These are phyloP conservation scores for Alliaria petiolata DNA, from an alignment of 345 rosid species.

Conservation along the genomic window DNA sequence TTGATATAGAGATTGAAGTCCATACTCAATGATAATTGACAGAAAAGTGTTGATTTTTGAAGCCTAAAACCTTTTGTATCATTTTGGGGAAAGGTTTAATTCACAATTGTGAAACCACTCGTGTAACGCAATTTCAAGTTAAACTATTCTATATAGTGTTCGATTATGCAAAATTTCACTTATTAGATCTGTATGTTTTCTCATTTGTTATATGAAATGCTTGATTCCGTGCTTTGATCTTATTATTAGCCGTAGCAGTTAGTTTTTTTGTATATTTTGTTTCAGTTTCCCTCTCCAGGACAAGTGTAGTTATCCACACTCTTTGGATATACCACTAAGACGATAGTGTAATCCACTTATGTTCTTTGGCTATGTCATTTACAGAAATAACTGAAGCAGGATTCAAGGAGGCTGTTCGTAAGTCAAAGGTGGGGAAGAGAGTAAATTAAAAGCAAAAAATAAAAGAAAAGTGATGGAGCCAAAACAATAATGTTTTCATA, in stretches of 20 bases:
- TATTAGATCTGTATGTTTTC: not conserved
- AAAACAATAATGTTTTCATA: no score
- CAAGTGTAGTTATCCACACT: not conserved
- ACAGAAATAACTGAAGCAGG: constrained; percentile 45
- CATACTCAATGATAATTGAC: no score
- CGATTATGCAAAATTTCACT: not conserved
- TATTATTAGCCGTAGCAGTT: no score
- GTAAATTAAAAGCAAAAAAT: no score
- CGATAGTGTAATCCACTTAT: not conserved
- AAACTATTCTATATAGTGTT: not conserved
- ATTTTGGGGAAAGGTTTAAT: not conserved
- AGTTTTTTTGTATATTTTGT: not conserved
- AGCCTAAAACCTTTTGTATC: not conserved
- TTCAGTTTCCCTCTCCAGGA: not conserved
- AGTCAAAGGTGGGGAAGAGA: constrained; percentile 50
- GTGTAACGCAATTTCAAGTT: not conserved
- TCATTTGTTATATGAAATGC: not conserved
- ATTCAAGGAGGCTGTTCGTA: constrained; percentile 46
- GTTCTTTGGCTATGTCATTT: not conserved
- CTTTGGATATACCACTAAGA: not conserved
- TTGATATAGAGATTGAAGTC: no score
- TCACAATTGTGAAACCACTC: not conserved
- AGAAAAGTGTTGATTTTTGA: not conserved
- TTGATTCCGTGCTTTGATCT: not conserved
- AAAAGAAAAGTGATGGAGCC: no score